Base-by-base conservation (phyloP, 352 stramenopile genomes). In the Globisporangium canariense region DNA sequence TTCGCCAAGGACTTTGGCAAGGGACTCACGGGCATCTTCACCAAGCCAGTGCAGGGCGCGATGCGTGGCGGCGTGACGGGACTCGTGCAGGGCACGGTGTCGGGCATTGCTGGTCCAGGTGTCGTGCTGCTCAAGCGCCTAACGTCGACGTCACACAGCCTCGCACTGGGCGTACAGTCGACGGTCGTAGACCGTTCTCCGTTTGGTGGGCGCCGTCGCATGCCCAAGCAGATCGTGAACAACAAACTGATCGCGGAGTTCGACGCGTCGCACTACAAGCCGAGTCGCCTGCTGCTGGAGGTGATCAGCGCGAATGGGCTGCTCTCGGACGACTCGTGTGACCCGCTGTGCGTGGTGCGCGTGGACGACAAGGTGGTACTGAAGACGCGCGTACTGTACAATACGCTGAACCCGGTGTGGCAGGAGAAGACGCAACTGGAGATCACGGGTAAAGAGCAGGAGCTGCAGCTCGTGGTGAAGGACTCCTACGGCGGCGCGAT, bases 1-100 rank as follows among this genome's bases (percentile, higher is more conserved):
- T 94, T 96, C 66, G 85, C 83, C 0, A 96, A 96, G 62, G 85
- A 96, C 45, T 68, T 96, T 10, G 85, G 87, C 22, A 89, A 90
- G 51, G 87, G 87, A 0, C 68, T 96, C n/a, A 93, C 85, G 30
- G 85, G 86, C 8, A 93, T 96, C 57, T 91, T 93, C 60, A 94
- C 83, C 2, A 96, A 94, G 66, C 87, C 85, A n/a, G 83, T 94
- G 0, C 79, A 96, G 70, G 87, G 87, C 9, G 85, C 85, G 8
- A 90, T 89, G 58, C 89, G 79, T 59, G 83, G 87, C 20, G 87
- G 87, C 11, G 79, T 96, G 30, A 87, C 79, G 6, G 87, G 87
- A 28, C 74, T 96, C 36, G 73, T 96, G 10, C 78, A 88, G 47
- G 87, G 85, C 34, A 89, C 85, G 0, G 83, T 96, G 16, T 81